Evolutionary conservation across 148 eudicot species (phyloP), one percentile per base, ranked within the genome.

Genomic region (Rheum nobile): DNA sequence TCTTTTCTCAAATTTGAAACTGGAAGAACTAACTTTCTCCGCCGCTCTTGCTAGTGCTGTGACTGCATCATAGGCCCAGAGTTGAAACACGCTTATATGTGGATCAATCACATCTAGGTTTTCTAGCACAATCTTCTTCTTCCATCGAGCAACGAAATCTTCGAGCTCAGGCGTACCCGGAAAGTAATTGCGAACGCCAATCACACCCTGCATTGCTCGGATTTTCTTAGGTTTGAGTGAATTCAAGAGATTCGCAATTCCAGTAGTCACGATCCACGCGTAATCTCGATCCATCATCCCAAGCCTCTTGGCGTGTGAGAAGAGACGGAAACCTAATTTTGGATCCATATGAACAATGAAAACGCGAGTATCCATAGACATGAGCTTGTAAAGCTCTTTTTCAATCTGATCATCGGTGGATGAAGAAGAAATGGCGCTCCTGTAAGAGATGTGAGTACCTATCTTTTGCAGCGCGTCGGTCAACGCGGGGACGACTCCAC

Each of bases 241-340:
- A 74, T 75, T 78, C 75, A 89, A 74, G 8, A 78, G 82, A 82
- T 84, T 65, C 0, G 87, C 85, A 46, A 88, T 72, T 12, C 59
- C 82, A 75, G 78, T 85, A 0, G 95, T 85, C 37, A 86, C 77
- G 19, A 89, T 83, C 97, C 97, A 92, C 4, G 77, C 95, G 71
- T 88, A 89, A 13, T 86, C 95, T 14, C 74, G 14, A 6, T n/a
- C n/a, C n/a, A n/a, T n/a, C n/a, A n/a, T n/a, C n/a, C n/a, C n/a
- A n/a, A n/a, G n/a, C n/a, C n/a, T 50, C 14, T 81, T 74, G 7
- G 82, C 97, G 61, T 67, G 80, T 7, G 71, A 8, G 75, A 91
- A 91, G 2, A 89, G 32, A 6, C 82, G 82, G 1, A 87, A 79
- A 43, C 86, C 94, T 3, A 88, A 78, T 21, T n/a, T 4, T 2